Base-by-base conservation (phyloP, 2,329 filamentous ascomycete species). In the Ceratocystiopsis sp. region DNA sequence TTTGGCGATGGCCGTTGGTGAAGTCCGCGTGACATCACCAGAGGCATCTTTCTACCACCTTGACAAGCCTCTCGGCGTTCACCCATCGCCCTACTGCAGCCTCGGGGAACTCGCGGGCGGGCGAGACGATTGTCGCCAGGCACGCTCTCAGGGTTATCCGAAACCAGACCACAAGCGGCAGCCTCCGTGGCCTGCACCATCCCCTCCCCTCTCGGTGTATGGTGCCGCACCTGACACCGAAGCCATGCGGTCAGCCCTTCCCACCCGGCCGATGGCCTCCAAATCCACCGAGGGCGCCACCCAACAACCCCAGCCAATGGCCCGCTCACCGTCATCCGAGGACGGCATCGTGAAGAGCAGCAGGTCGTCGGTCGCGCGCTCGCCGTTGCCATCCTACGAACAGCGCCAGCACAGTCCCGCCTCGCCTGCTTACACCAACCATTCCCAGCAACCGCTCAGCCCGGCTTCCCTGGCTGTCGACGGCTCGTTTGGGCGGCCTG, bases 301-400 rank as follows among this genome's bases (percentile, higher is more conserved):
- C 40, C 11, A 33, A 11, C 10, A 11, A n/a, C 43, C 42, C 13
- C 45, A 35, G 17, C 18, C 46, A 3, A 46, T 47, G 34, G 47
- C 47, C 17, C 49, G 43, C 16, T 55, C 53, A 13, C 53, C 53
- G 11, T 48, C 53, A 5, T 43, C 51, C 11, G 52, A 53, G 37
- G 52, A 51, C 11, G 49, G 4, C 4, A 8, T 4, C 8, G 21
- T 21, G 21, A 21, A 42, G 14, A 50, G 44, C 19, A 49, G 47
- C 39, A 45, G 42, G 37, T 38, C 38, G 40, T 40, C 42, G n/a
- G 37, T 35, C 5, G 36, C 38, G 6, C 37, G 19, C 8, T 43
- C 46, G 17, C 40, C 45, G 2, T 36, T 19, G 1, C 13, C 45
- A 13, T 32, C 16, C 8, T 32, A 29, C 35, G 40, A 45, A 5